Evolutionary conservation across 106 monocot species (phyloP).

Genomic region (Gastrodia elata): DNA sequence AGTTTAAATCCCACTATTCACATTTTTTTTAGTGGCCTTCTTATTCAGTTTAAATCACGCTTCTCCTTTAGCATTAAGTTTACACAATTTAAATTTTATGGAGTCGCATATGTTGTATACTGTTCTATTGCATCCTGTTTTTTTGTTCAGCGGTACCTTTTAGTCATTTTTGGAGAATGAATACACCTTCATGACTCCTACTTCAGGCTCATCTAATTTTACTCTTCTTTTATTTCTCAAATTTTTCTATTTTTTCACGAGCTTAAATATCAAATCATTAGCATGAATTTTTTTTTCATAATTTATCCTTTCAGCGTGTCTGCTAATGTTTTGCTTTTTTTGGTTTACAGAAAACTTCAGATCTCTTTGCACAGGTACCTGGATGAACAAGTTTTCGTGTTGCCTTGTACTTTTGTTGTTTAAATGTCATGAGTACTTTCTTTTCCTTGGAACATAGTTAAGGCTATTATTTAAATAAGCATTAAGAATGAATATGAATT

Average conservation of each 20-base stretch:
- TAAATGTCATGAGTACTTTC: neutral
- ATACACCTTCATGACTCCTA: neutral
- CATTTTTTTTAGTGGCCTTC: neutral
- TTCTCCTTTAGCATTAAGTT: neutral
- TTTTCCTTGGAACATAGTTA: neutral
- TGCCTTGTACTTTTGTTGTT: neutral
- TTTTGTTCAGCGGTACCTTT: neutral
- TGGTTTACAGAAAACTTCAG: constrained; percentile 82
- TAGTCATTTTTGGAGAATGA: neutral
- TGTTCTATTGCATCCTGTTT: neutral
- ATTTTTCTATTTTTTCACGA: neutral
- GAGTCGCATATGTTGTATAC: neutral
- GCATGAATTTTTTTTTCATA: neutral
- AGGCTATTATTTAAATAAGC: neutral
- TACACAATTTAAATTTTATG: neutral
- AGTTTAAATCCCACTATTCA: neutral
- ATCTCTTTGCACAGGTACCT: constrained; percentile 83
- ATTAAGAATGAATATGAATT: neutral
- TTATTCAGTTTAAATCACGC: neutral
- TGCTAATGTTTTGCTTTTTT: constrained; percentile 15
- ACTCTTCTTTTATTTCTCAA: neutral
- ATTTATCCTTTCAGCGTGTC: neutral
- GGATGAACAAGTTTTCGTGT: neutral
- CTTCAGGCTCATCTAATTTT: neutral
- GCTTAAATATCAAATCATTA: neutral